These are phyloP conservation scores for Amaranthus palmeri DNA, from an alignment of 148 eudicot genomes.

Conservation along the genomic window DNA sequence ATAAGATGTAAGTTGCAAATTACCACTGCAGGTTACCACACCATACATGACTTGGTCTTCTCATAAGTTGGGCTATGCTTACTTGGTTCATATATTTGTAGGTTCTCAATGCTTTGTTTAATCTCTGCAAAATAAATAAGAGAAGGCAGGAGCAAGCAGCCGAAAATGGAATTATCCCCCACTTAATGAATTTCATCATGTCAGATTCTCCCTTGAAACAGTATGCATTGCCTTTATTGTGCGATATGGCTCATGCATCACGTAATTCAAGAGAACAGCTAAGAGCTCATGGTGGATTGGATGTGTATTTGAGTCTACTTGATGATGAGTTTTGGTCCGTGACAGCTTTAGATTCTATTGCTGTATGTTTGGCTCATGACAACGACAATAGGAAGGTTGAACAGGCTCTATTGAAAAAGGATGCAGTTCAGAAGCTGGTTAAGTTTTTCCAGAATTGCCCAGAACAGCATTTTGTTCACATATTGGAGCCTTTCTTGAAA, in stretches of 20 bases:
- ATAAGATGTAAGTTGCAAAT: neutral
- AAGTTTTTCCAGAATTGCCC: slow-evolving; percentile 87
- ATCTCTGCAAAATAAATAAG: slow-evolving; percentile 97
- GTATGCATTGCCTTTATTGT: slow-evolving; percentile 83
- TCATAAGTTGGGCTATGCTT: slow-evolving; percentile 4
- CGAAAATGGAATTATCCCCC: slow-evolving; percentile 96
- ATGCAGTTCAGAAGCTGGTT: slow-evolving; percentile 91
- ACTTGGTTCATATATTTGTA: slow-evolving; percentile 24
- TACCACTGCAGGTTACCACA: neutral
- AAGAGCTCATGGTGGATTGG: slow-evolving; percentile 96
- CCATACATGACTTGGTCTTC: neutral
- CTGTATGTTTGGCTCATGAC: slow-evolving; percentile 96
- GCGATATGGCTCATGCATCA: slow-evolving; percentile 99
- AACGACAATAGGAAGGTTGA: slow-evolving; percentile 92
- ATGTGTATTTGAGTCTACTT: slow-evolving; percentile 88
- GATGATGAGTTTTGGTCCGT: slow-evolving; percentile 95
- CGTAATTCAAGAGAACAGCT: slow-evolving; percentile 95
- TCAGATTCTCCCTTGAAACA: slow-evolving; percentile 86
- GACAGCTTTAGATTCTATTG: slow-evolving; percentile 91
- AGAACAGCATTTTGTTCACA: slow-evolving; percentile 87
- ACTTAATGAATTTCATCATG: slow-evolving; percentile 89
- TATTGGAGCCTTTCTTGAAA: slow-evolving; percentile 94
- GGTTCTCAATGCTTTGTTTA: slow-evolving; percentile 96
- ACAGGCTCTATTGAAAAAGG: slow-evolving; percentile 91
- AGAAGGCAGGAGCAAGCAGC: slow-evolving; percentile 99